These are phyloP conservation scores for Oryza nivara DNA, from an alignment of 176 grass and related monocot species.

Conservation along the genomic window DNA sequence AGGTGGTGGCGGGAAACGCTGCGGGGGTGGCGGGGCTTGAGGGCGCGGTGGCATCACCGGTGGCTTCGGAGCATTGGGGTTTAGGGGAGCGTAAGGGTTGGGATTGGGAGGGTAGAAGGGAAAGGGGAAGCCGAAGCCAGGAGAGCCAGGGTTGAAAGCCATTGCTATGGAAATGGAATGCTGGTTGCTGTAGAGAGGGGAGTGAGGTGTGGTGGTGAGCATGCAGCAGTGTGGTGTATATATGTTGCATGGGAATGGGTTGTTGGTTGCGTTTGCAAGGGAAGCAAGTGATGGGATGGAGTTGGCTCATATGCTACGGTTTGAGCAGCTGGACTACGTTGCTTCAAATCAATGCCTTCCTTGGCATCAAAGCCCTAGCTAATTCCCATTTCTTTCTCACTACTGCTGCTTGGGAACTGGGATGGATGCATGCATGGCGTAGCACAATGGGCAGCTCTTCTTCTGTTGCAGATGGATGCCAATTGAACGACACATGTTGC, in stretches of 20 bases:
- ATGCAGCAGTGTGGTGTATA: conserved; percentile 22
- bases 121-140: conserved; percentile 34
- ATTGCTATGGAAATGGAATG: conserved; percentile 27
- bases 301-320: conserved; percentile 76
- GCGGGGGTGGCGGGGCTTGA: conserved; percentile 34
- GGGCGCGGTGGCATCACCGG: conserved; percentile 23
- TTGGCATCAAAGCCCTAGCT: conserved; percentile 51
- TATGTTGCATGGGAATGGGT: conserved; percentile 33
- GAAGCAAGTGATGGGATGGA: conserved; percentile 35
- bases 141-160: conserved; percentile 52
- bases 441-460: background rate
- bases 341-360: conserved; percentile 68
- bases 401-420: background rate
- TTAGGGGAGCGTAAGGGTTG: conserved; percentile 9
- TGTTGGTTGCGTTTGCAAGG: conserved; percentile 33
- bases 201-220: conserved; percentile 44
- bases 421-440: background rate
- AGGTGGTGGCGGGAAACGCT: conserved; percentile 40
- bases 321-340: conserved; percentile 41
- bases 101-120: conserved; percentile 45
- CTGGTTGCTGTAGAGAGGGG: conserved; percentile 29
- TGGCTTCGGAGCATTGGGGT: conserved; percentile 34
- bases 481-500: too few species aligned
- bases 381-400: background rate
- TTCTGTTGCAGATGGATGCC: background rate